Conservation (phyloP, 164 flowering plant genomes). For the Vitis cinerea region DNA sequence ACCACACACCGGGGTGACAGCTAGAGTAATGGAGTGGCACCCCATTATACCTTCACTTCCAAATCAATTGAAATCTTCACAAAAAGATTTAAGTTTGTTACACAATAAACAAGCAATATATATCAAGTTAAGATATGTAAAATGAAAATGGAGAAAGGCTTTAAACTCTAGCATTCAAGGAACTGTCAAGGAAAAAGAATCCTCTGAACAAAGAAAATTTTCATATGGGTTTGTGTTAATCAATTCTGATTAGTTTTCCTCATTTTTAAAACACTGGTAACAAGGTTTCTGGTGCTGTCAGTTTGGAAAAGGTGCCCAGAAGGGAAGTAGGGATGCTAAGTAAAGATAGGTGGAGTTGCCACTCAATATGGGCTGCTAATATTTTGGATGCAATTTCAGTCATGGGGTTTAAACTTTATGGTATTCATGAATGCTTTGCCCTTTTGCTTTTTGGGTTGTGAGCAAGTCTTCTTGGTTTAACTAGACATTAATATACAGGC, state of each 20-base stretch:
- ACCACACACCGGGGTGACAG: background rate
- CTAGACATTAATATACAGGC: background rate
- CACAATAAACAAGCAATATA: background rate
- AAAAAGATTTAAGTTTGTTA: background rate
- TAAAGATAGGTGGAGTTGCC: slow-evolving; percentile 12
- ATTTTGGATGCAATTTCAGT: slow-evolving; percentile 13
- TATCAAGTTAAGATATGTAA: background rate
- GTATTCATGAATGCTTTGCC: background rate
- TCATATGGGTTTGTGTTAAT: no score
- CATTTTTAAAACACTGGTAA: no score
- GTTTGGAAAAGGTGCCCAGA: no score
- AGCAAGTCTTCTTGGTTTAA: slow-evolving; percentile 9
- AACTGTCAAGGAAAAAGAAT: no score
- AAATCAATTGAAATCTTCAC: background rate
- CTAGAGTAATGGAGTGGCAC: slow-evolving; percentile 2
- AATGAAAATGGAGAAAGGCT: background rate
- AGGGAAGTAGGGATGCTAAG: background rate
- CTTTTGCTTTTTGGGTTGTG: background rate
- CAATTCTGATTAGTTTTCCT: no score
- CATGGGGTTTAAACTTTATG: background rate
- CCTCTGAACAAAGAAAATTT: no score
- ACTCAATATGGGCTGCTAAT: slow-evolving; percentile 7
- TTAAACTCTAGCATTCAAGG: no score
- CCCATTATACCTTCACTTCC: background rate
- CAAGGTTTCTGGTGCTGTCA: no score